Conservation (phyloP, 805 yeast species). For the Suhomyces kilbournensis region DNA sequence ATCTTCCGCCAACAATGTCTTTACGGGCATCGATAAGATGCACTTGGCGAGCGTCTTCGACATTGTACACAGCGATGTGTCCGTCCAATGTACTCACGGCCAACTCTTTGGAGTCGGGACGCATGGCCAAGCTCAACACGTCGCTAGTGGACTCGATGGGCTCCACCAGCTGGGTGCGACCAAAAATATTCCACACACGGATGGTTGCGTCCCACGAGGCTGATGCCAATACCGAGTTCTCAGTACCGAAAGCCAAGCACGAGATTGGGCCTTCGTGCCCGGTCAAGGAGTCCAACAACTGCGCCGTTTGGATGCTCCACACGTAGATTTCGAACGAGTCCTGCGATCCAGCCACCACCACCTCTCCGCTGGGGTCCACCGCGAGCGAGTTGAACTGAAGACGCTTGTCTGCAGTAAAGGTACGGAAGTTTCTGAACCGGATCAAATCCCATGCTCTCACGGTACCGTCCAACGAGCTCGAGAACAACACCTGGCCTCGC, state of each 20-base stretch:
- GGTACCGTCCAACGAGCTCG: conserved; percentile 93
- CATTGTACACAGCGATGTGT: conserved; percentile 77
- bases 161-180: conserved; percentile 82
- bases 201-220: conserved; percentile 97
- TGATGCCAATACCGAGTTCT: conserved; percentile 73
- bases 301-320: conserved; percentile 97
- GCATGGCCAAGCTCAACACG: conserved; percentile 74
- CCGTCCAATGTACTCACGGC: conserved; percentile 91
- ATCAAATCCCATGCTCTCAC: conserved; percentile 96
- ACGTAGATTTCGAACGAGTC: conserved; percentile 89
- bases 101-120: conserved; percentile 91
- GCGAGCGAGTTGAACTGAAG: conserved; percentile 86
- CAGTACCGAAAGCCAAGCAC: conserved; percentile 78
- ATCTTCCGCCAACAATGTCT: conserved; percentile 86
- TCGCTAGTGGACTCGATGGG: conserved; percentile 85
- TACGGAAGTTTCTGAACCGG: conserved; percentile 89
- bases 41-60: conserved; percentile 74
- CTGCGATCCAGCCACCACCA: conserved; percentile 90
- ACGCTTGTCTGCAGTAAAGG: conserved; percentile 87
- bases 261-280: conserved; percentile 98
- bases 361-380: conserved; percentile 95
- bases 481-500: conserved; percentile 85
- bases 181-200: conserved; percentile 88
- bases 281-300: conserved; percentile 76
- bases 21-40: conserved; percentile 82